These are phyloP conservation scores for Silene latifolia DNA, from an alignment of 148 eudicot species.

Conservation along the genomic window DNA sequence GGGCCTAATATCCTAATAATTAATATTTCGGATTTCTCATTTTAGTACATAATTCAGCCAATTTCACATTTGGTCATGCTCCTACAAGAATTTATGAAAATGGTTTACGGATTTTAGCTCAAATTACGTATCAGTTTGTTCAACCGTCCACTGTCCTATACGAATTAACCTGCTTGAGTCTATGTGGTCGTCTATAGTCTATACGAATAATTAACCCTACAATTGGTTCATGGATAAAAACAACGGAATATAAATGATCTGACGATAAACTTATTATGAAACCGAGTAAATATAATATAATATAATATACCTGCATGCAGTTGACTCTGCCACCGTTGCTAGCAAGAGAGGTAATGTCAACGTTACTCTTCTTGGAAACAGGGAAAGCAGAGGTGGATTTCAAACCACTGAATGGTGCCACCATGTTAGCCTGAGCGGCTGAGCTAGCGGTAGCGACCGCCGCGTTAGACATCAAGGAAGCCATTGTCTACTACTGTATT, in stretches of 20 bases:
- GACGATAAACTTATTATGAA: background rate
- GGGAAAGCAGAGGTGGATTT: conserved; percentile 40
- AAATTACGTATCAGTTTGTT: background rate
- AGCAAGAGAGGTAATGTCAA: conserved; percentile 34
- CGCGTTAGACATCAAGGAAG: conserved; percentile 28
- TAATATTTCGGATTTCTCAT: no score
- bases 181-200: no score
- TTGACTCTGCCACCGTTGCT: conserved; percentile 48
- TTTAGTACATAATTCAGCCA: no score
- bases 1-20: no score
- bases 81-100: background rate
- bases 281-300: background rate
- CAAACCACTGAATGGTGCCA: conserved; percentile 51
- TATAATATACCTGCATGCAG: conserved; percentile 54
- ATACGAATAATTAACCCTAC: no score
- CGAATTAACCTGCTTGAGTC: no score
- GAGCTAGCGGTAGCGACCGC: conserved; percentile 32
- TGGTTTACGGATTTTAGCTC: background rate
- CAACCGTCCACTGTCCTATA: no score
- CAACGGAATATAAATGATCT: no score
- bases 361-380: conserved; percentile 25
- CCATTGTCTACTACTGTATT: background rate
- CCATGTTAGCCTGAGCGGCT: conserved; percentile 42
- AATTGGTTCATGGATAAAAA: no score
- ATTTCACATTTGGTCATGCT: background rate